These are phyloP conservation scores for Termitomyces eurrhizus DNA, from an alignment of 768 basidiomycete species.

Conservation along the genomic window DNA sequence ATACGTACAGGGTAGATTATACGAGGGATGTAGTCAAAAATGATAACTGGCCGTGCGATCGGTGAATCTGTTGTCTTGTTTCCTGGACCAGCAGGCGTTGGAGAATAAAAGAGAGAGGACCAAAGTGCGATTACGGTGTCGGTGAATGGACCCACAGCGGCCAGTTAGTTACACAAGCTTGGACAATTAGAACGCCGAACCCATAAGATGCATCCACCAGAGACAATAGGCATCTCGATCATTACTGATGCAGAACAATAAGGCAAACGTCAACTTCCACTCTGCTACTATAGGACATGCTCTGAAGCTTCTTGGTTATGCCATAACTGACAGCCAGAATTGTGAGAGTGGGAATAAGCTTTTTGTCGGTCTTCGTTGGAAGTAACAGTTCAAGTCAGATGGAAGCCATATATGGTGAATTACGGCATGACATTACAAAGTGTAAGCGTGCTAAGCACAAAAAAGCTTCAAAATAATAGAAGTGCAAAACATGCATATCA, in stretches of 20 bases:
- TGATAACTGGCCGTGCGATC: neutral
- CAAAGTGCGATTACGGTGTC: neutral
- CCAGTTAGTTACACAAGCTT: neutral
- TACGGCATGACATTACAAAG: too few relatives aligned
- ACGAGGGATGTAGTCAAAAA: neutral
- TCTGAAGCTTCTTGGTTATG: neutral
- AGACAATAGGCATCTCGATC: conserved; percentile 1
- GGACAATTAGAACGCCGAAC: neutral
- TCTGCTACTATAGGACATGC: neutral
- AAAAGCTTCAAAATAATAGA: neutral
- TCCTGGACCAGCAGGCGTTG: conserved; percentile 3
- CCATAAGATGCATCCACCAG: neutral
- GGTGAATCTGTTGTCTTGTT: neutral
- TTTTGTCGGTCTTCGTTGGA: neutral
- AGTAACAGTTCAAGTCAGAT: neutral
- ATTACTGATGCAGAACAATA: too few relatives aligned
- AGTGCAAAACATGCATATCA: neutral
- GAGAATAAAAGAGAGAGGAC: neutral
- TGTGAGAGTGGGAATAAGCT: too few relatives aligned
- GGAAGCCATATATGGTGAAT: neutral
- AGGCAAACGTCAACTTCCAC: neutral
- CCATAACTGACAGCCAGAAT: neutral
- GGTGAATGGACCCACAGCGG: neutral
- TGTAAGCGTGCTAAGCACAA: neutral
- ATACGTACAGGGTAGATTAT: too few relatives aligned